phyloP scores from a whole-genome alignment of 805 yeast species.

The Brettanomyces naardenensis region DNA sequence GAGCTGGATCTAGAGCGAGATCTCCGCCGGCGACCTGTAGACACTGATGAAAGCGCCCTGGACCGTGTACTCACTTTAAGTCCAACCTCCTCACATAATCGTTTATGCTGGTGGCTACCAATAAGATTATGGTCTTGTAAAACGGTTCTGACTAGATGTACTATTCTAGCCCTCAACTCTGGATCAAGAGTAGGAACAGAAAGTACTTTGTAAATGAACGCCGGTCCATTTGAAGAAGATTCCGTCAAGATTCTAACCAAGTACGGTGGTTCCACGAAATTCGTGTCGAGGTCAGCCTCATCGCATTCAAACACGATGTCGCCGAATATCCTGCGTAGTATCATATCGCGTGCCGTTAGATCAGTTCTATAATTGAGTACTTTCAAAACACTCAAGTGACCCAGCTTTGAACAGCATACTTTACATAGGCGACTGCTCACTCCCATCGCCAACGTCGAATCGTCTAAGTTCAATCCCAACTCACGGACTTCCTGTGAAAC shows the following conservation, averaged over 20 bases:
- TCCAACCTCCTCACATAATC: constrained; percentile 90
- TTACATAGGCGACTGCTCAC: constrained; percentile 10
- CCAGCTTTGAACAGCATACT: constrained; percentile 47
- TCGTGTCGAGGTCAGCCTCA: constrained; percentile 6
- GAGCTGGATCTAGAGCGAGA: constrained; percentile 21
- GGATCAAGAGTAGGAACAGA: constrained; percentile 62
- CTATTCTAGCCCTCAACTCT: constrained; percentile 47
- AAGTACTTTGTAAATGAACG: constrained; percentile 72
- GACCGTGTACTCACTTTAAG: constrained; percentile 26
- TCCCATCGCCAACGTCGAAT: not conserved
- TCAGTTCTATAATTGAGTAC: constrained; percentile 65
- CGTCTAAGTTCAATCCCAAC: constrained; percentile 1
- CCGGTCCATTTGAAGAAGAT: constrained; percentile 46
- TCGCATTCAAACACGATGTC: constrained; percentile 21
- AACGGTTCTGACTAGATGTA: constrained; percentile 53
- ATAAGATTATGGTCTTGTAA: constrained; percentile 51
- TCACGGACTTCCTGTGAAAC: not conserved
- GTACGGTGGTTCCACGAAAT: constrained; percentile 2
- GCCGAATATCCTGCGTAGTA: constrained; percentile 64
- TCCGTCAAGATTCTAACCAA: constrained; percentile 3
- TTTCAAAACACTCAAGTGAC: constrained; percentile 74
- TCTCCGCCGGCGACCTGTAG: constrained; percentile 16
- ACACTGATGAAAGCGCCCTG: constrained; percentile 12
- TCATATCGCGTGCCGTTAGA: constrained; percentile 46
- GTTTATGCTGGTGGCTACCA: constrained; percentile 58